Evolutionary conservation across 257 asterid genomes (phyloP).

Genomic region (Nemophila menziesii): DNA sequence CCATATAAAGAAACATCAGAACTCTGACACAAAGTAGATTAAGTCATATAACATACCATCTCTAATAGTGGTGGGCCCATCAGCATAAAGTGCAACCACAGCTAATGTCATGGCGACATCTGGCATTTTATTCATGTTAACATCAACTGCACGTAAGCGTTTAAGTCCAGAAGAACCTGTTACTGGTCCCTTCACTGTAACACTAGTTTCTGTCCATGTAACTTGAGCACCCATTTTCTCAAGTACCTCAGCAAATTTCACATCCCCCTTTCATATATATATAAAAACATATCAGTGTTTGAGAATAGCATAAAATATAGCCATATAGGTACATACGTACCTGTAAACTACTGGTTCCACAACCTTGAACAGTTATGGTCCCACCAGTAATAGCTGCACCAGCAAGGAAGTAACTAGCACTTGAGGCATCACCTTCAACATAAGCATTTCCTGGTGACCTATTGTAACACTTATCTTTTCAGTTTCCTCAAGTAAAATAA

Average conservation of each 20-base stretch:
- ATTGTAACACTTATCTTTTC: slow-evolving; percentile 5
- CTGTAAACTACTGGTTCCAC: slow-evolving; percentile 98
- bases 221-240: slow-evolving; percentile 93
- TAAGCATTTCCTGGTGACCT: slow-evolving; percentile 96
- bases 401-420: slow-evolving; percentile 98
- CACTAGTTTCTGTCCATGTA: slow-evolving; percentile 91
- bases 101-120: slow-evolving; percentile 99
- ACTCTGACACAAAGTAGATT: slow-evolving; percentile 1
- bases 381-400: slow-evolving; percentile 99
- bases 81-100: slow-evolving; percentile 90
- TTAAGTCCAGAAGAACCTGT: slow-evolving; percentile 48
- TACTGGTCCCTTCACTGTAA: slow-evolving; percentile 85
- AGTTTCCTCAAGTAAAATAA: too few species aligned
- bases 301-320: too few species aligned
- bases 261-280: slow-evolving; percentile 59
- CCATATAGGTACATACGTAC: slow-evolving; percentile 25
- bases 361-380: slow-evolving; percentile 86
- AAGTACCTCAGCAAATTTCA: slow-evolving; percentile 93
- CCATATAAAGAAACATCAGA: slow-evolving; percentile 3
- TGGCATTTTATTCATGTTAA: slow-evolving; percentile 98
- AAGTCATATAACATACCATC: slow-evolving; percentile 49
- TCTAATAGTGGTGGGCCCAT: slow-evolving; percentile 89
- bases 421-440: slow-evolving; percentile 99
- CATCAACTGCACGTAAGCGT: slow-evolving; percentile 64
- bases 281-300: too few species aligned